phyloP scores from a whole-genome alignment of 257 asterid species.

The Fraxinus cuspidata region DNA sequence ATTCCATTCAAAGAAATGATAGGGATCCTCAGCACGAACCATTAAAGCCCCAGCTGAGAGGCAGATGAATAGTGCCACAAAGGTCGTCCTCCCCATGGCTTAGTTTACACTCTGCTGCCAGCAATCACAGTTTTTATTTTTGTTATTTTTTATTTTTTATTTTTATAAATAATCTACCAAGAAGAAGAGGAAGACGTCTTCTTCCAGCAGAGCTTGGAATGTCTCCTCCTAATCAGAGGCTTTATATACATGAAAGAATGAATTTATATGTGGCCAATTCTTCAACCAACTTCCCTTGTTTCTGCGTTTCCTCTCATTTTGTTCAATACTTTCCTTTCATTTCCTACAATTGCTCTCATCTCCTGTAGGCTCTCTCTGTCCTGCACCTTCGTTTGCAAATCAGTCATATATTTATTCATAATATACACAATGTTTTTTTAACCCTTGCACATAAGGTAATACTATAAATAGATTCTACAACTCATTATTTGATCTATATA shows the following conservation, averaged over 20 bases:
- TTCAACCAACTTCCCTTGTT: neutral
- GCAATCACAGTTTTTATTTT: neutral
- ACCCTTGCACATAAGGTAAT: too few relatives aligned
- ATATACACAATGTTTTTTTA: too few relatives aligned
- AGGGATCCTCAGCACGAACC: constrained; percentile 25
- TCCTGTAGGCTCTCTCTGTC: neutral
- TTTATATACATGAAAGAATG: neutral
- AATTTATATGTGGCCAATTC: neutral
- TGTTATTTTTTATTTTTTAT: neutral
- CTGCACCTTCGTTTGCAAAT: neutral
- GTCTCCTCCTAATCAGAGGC: neutral
- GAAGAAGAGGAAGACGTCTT: constrained; percentile 14
- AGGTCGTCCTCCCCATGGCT: constrained; percentile 21
- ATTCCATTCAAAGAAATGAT: constrained; percentile 25
- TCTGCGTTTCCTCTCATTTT: neutral
- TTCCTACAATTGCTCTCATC: neutral
- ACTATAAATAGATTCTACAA: neutral
- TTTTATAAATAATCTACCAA: neutral
- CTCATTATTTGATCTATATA: too few relatives aligned
- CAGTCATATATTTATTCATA: too few relatives aligned
- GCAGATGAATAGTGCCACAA: constrained; percentile 15
- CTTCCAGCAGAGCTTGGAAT: constrained; percentile 37
- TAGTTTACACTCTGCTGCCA: neutral
- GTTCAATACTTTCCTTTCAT: neutral
- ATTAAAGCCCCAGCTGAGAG: constrained; percentile 3